These are phyloP conservation scores for Pisolithus microcarpus DNA, from an alignment of 768 basidiomycete species.

Conservation along the genomic window DNA sequence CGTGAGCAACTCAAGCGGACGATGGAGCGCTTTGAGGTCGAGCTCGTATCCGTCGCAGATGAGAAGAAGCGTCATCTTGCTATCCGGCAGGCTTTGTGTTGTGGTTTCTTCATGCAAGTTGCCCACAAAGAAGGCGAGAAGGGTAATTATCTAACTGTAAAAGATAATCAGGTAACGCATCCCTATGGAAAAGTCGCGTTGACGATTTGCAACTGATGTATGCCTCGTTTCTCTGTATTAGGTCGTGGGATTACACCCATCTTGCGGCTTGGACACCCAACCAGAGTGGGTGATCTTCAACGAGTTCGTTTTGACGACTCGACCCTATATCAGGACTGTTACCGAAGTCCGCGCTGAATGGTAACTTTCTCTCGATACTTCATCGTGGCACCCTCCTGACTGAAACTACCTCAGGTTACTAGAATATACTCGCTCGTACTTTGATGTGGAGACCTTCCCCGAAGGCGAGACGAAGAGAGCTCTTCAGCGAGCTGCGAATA, in stretches of 20 bases:
- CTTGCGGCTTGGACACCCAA: slow-evolving; percentile 77
- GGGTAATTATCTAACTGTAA: slow-evolving; percentile 81
- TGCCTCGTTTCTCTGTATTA: background rate
- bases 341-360: slow-evolving; percentile 84
- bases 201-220: background rate
- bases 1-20: slow-evolving; percentile 79
- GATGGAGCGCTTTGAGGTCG: slow-evolving; percentile 88
- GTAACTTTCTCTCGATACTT: slow-evolving; percentile 34
- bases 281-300: slow-evolving; percentile 94
- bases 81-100: slow-evolving; percentile 77
- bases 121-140: slow-evolving; percentile 94
- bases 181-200: background rate
- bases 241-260: slow-evolving; percentile 50
- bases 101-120: slow-evolving; percentile 97
- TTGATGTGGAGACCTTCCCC: slow-evolving; percentile 56
- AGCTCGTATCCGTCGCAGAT: slow-evolving; percentile 60
- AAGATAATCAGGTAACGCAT: slow-evolving; percentile 75
- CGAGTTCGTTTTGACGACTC: slow-evolving; percentile 89
- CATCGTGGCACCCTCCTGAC: slow-evolving; percentile 1
- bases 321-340: slow-evolving; percentile 86
- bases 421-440: slow-evolving; percentile 60
- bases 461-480: slow-evolving; percentile 68
- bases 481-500: slow-evolving; percentile 47
- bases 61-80: slow-evolving; percentile 64
- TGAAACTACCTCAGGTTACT: slow-evolving; percentile 42